Evolutionary conservation across 1,284 basidiomycete species (phyloP).

Genomic region (Lignosus rhinocerotis): DNA sequence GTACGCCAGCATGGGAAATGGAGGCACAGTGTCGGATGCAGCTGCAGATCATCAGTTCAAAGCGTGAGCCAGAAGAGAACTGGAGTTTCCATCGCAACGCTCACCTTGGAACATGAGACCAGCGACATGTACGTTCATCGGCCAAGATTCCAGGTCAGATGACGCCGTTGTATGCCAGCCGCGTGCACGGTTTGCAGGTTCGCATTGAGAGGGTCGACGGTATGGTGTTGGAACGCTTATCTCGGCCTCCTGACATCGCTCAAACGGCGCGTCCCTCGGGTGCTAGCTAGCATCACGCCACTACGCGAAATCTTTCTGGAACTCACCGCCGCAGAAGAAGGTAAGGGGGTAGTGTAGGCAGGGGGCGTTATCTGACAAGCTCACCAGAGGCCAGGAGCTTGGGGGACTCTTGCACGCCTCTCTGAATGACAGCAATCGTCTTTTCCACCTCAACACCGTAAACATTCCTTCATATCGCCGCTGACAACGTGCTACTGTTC

Average conservation of each 20-base stretch:
- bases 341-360: constrained; percentile 23
- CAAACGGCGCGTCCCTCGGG: constrained; percentile 11
- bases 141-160: not conserved
- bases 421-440: constrained; percentile 6
- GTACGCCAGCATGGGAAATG: too few species aligned
- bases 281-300: constrained; percentile 13
- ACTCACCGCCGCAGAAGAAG: constrained; percentile 30
- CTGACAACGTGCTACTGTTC: constrained; percentile 22
- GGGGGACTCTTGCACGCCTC: constrained; percentile 3
- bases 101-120: too few species aligned
- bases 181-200: too few species aligned
- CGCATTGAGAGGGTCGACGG: too few species aligned
- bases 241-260: not conserved
- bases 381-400: constrained; percentile 19
- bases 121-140: too few species aligned
- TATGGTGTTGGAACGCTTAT: not conserved
- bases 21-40: too few species aligned
- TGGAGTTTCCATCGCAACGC: too few species aligned
- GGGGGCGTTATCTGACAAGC: constrained; percentile 20
- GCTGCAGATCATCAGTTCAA: too few species aligned
- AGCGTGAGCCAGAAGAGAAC: too few species aligned
- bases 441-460: constrained; percentile 35
- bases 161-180: not conserved
- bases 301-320: constrained; percentile 25
- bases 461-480: constrained; percentile 32